Conservation (phyloP, 1,284 basidiomycete species). For the Albatrellus sp. region DNA sequence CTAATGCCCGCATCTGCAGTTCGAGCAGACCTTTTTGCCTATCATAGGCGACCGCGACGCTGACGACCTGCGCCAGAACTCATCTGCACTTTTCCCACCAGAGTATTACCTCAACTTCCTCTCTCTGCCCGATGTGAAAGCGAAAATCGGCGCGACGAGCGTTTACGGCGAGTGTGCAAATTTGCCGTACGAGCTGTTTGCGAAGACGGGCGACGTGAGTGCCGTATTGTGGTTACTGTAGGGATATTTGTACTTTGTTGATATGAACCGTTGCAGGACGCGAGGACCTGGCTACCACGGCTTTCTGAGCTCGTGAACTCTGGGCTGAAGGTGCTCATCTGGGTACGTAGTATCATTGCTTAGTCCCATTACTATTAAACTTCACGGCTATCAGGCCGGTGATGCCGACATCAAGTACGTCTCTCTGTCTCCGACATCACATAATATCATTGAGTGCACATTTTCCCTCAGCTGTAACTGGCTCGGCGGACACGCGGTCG, state of each 20-base stretch:
- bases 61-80: constrained; percentile 45
- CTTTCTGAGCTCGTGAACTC: constrained; percentile 40
- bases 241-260: neutral
- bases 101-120: constrained; percentile 41
- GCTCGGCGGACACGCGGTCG: neutral
- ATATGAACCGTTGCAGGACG: constrained; percentile 19
- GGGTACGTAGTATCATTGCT: constrained; percentile 26
- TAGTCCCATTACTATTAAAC: neutral
- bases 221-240: too few species aligned
- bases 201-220: constrained; percentile 25
- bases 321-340: constrained; percentile 43
- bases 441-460: neutral
- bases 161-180: constrained; percentile 35
- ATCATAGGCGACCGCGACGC: constrained; percentile 39
- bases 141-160: constrained; percentile 37
- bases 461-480: neutral
- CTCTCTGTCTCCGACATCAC: neutral
- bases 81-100: constrained; percentile 41
- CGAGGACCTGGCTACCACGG: constrained; percentile 39
- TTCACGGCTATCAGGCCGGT: neutral
- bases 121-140: constrained; percentile 19
- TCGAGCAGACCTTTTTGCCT: constrained; percentile 32
- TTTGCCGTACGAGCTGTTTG: constrained; percentile 27
- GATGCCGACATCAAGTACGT: neutral
- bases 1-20: constrained; percentile 17